phyloP scores from a whole-genome alignment of 495 filamentous ascomycete genomes.

The Daldinia decipiens region DNA sequence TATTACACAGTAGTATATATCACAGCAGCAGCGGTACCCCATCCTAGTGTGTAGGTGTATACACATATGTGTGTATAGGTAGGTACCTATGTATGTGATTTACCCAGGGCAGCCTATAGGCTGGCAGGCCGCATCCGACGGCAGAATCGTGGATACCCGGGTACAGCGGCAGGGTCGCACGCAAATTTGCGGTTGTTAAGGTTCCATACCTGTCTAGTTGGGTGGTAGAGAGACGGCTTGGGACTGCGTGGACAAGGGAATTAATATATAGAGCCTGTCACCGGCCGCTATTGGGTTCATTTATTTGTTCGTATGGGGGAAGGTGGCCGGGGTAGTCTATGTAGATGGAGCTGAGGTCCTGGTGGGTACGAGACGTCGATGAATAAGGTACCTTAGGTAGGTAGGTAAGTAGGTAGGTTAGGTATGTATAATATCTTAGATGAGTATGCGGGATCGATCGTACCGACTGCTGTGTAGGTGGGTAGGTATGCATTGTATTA shows the following conservation, averaged over 20 bases:
- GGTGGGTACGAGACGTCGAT: neutral
- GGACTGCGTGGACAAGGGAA: neutral
- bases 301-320: neutral
- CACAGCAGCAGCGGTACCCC: neutral
- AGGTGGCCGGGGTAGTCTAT: neutral
- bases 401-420: too few relatives aligned
- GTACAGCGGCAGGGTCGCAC: conserved; percentile 32
- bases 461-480: neutral
- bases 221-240: too few relatives aligned
- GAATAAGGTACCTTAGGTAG: too few relatives aligned
- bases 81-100: neutral
- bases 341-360: neutral
- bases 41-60: too few relatives aligned
- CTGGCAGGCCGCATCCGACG: conserved; percentile 28
- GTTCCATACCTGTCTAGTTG: too few relatives aligned
- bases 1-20: neutral
- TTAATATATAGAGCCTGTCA: neutral
- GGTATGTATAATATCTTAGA: too few relatives aligned
- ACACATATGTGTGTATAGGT: too few relatives aligned
- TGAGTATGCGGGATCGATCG: neutral
- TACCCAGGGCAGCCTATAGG: conserved; percentile 21
- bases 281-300: neutral
- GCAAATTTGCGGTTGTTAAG: too few relatives aligned
- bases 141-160: conserved; percentile 17
- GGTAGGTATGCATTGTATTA: neutral